Percentiles rank a stretch among this genome's conserved stretches.
phyloP scores from a whole-genome alignment of 208 protist species.

The Strigomonas culicis region DNA sequence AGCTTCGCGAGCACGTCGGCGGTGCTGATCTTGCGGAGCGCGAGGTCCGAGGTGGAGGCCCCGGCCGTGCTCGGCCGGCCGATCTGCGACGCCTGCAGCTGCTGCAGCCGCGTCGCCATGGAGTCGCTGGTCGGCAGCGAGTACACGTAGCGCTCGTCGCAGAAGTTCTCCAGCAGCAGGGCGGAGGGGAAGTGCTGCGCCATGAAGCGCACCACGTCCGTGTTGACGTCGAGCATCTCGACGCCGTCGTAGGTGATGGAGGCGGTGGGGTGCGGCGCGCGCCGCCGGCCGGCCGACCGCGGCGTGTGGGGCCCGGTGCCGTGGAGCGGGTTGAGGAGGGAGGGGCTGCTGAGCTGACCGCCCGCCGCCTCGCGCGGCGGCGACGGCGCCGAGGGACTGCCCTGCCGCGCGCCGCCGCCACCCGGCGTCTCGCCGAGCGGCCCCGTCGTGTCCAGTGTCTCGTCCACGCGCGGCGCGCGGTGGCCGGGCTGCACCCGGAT shows the following conservation, averaged over 20 bases:
- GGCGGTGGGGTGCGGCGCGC: too few relatives aligned
- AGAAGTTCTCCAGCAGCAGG: constrained; percentile 39
- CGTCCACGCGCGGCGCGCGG: constrained; percentile 13
- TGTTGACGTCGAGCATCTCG: constrained; percentile 20
- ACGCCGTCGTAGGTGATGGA: constrained; percentile 26
- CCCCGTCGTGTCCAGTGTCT: constrained; percentile 32
- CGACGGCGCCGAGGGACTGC: too few relatives aligned
- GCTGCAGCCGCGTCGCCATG: constrained; percentile 22
- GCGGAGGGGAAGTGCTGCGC: constrained; percentile 26
- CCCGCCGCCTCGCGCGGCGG: too few relatives aligned
- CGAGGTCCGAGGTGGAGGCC: constrained; percentile 36
- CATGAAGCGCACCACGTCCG: constrained; percentile 36
- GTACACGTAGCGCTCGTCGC: constrained; percentile 34
- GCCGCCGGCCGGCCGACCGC: too few relatives aligned
- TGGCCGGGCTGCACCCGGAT: constrained; percentile 26
- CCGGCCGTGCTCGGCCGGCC: constrained; percentile 8
- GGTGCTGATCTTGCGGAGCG: too few relatives aligned
- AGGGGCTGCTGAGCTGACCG: too few relatives aligned
- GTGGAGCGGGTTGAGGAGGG: too few relatives aligned
- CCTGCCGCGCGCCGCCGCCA: background rate
- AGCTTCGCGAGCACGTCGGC: constrained; percentile 40
- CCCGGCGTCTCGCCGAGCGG: constrained; percentile 10
- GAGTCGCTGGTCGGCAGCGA: constrained; percentile 24
- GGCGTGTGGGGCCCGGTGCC: constrained; percentile 6
- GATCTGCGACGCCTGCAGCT: constrained; percentile 20